phyloP scores from a whole-genome alignment of 2,329 filamentous ascomycete species.

The Fusarium sp. region DNA sequence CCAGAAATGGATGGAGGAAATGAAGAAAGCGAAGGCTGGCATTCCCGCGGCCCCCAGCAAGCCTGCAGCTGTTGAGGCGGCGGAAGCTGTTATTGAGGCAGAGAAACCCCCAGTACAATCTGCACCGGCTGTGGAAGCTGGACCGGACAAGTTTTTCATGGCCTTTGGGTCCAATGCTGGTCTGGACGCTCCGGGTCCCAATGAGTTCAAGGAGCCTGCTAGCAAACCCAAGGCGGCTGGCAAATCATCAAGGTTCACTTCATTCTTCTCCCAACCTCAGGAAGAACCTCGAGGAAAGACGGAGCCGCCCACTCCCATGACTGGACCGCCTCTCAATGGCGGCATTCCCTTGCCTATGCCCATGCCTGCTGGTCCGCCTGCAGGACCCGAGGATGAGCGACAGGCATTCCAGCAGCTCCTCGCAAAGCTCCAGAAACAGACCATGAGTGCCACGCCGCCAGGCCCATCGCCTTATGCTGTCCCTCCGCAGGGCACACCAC shows the following conservation, averaged over 20 bases:
- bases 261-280: conserved; percentile 74
- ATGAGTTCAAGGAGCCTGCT: conserved; percentile 62
- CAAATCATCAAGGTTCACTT: conserved; percentile 89
- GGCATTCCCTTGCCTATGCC: conserved; percentile 39
- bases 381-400: conserved; percentile 78
- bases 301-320: conserved; percentile 64
- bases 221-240: conserved; percentile 68
- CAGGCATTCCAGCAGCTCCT: conserved; percentile 89
- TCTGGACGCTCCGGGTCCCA: conserved; percentile 67
- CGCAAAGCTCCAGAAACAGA: conserved; percentile 81
- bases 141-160: conserved; percentile 85
- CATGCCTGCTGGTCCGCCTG: conserved; percentile 46
- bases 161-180: conserved; percentile 62
- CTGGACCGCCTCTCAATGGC: conserved; percentile 44
- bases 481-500: conserved; percentile 54
- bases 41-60: conserved; percentile 56
- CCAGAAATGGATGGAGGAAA: conserved; percentile 92
- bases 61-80: conserved; percentile 51
- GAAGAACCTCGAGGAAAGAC: conserved; percentile 68
- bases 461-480: conserved; percentile 61
- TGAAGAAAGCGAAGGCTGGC: conserved; percentile 77
- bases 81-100: conserved; percentile 58
- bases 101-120: conserved; percentile 72
- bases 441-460: conserved; percentile 63
- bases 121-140: conserved; percentile 75